phyloP scores from a whole-genome alignment of 2,329 filamentous ascomycete genomes.

The Botrytis medusae region DNA sequence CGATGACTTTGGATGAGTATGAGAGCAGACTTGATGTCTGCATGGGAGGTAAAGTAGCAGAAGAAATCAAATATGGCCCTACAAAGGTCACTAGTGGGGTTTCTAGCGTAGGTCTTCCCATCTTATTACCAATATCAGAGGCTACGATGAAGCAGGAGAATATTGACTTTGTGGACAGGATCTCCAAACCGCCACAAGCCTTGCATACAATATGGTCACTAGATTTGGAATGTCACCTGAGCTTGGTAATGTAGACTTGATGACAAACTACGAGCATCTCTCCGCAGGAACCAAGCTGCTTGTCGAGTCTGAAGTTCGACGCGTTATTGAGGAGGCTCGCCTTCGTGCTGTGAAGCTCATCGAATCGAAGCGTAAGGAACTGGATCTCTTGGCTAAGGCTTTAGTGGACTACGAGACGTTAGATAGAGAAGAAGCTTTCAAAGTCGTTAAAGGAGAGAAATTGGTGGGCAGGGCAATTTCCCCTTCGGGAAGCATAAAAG shows the following conservation, averaged over 20 bases:
- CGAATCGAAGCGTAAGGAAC: conserved; percentile 72
- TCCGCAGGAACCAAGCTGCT: conserved; percentile 82
- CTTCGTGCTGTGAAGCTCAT: conserved; percentile 71
- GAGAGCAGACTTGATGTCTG: conserved; percentile 75
- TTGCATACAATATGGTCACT: conserved; percentile 87
- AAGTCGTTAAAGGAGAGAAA: conserved; percentile 83
- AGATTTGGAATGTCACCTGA: conserved; percentile 83
- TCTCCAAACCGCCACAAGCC: conserved; percentile 74
- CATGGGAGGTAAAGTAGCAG: conserved; percentile 84
- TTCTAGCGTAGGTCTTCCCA: conserved; percentile 59
- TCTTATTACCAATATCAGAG: not conserved
- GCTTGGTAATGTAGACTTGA: conserved; percentile 87
- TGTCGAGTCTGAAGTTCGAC: conserved; percentile 86
- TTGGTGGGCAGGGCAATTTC: conserved; percentile 67
- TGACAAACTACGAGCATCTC: conserved; percentile 74
- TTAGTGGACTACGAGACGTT: conserved; percentile 94
- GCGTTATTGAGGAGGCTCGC: conserved; percentile 78
- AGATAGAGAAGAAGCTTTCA: conserved; percentile 83
- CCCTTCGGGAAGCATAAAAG: conserved; percentile 61
- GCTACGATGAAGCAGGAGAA: conserved; percentile 18
- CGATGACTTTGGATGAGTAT: conserved; percentile 80
- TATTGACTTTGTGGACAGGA: conserved; percentile 57
- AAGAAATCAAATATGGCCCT: conserved; percentile 88
- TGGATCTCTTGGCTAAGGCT: conserved; percentile 84
- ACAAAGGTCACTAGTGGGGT: conserved; percentile 91